Evolutionary conservation across 495 filamentous ascomycete species (phyloP), one percentile per base, ranked within the genome.

Genomic region (Hypomontagnella submonticulosa): DNA sequence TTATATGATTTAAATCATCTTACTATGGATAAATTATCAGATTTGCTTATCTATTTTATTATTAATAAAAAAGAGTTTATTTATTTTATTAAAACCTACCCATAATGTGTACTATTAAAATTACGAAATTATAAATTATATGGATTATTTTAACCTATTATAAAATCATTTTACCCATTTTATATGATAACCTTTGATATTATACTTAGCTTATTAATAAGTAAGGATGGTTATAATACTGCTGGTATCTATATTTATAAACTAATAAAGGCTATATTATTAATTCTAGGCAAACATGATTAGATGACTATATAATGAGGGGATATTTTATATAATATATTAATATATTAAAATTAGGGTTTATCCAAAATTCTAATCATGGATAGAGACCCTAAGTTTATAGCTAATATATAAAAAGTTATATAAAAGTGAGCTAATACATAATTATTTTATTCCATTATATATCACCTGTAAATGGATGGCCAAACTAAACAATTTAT

Each of bases 111-210:
- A 4, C 30, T 48, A 13, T 30, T 50, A 36, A 13, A 50, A 36
- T 18, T 50, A 12, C 1, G 4, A 36, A 50, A 36, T 50, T 37
- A 53, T 53, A 30, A 30, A 42, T 32, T 42, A 15, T 53, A 53
- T 42, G 18, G 32, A 12, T 13, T 15, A 18, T 20, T 53, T 19
- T 32, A 53, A 53, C 42, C 42, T 13, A 53, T 53, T 15, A 16
- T 41, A 18, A 15, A 9, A 1, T 16, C 16, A 30, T 15, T 53
- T 16, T 41, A 41, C 5, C n/a, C n/a, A 42, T 41, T 53, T 16
- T 16, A 53, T 42, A 53, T 32, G 2, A 53, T 53, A 27, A 53
- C 42, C 11, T 13, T 53, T 13, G 42, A 53, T 42, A 53, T 53
- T 15, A 42, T 11, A 0, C 42, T 53, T 15, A 42, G 32, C 0